A percentile compares a stretch with the other conserved stretches of the same genome.
phyloP scores from a whole-genome alignment of 306 rosid genomes.

The Sicyos baderoa region DNA sequence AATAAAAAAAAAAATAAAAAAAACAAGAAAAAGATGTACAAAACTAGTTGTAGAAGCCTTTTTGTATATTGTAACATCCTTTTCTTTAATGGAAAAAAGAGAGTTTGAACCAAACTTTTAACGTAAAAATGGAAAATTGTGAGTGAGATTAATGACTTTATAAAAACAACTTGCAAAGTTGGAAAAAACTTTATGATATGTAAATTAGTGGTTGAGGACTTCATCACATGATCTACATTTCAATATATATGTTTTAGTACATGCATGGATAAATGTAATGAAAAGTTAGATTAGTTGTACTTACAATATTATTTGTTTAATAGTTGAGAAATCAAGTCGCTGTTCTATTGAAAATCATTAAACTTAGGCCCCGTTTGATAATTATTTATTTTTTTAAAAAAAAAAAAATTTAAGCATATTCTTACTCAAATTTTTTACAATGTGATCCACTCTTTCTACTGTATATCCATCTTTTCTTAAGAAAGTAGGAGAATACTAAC shows the following conservation, averaged over 20 bases:
- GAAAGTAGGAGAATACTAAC: no score
- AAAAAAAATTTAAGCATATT: no score
- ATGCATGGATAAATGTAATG: neutral
- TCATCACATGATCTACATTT: no score
- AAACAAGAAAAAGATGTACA: neutral
- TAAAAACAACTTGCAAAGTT: neutral
- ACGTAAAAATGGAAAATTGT: neutral
- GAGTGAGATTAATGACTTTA: neutral
- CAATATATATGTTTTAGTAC: neutral
- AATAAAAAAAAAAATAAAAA: no score
- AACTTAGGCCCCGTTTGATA: no score
- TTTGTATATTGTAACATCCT: neutral
- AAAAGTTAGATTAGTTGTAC: neutral
- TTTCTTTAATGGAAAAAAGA: neutral
- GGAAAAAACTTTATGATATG: neutral
- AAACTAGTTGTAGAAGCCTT: neutral
- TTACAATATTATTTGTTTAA: neutral
- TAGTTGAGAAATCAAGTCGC: no score
- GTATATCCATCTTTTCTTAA: no score
- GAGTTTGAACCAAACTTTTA: neutral
- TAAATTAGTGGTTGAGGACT: neutral
- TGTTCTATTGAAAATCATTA: no score
- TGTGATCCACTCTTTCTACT: no score
- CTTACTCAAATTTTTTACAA: no score
- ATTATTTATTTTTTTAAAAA: no score